Percentiles rank a stretch among this genome's conserved stretches.
Evolutionary conservation across 2,329 filamentous ascomycete genomes (phyloP).

Genomic region (Apiospora rasikravindrae): DNA sequence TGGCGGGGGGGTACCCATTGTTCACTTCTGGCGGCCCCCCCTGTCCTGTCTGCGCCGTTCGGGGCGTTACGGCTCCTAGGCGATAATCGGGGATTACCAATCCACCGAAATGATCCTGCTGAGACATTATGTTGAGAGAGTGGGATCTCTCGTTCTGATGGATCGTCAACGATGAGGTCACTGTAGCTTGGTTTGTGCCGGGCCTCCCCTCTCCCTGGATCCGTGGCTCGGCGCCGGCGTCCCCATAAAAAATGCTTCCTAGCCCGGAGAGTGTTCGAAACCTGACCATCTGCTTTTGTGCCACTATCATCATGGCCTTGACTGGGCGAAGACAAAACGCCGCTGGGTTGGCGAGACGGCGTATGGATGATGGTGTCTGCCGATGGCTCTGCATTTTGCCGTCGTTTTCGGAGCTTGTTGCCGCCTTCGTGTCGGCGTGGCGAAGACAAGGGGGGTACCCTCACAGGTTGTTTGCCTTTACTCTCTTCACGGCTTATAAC

Average conservation of each 20-base stretch:
- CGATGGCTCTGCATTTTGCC: constrained; percentile 25
- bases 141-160: constrained; percentile 25
- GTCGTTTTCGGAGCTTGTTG: constrained; percentile 7
- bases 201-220: constrained; percentile 33
- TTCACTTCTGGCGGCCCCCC: background rate
- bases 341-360: background rate
- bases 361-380: constrained; percentile 38
- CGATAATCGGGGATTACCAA: constrained; percentile 16
- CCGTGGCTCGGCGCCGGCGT: constrained; percentile 33
- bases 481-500: too few species aligned
- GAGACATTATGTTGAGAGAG: background rate
- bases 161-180: constrained; percentile 27
- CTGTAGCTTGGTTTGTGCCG: constrained; percentile 22
- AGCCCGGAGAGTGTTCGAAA: background rate
- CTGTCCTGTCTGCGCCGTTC: background rate
- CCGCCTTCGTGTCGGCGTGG: background rate
- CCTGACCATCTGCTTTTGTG: background rate
- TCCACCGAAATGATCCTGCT: constrained; percentile 8
- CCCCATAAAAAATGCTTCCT: constrained; percentile 40
- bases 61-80: background rate
- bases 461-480: constrained; percentile 28
- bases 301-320: background rate
- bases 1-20: background rate
- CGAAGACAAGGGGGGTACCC: constrained; percentile 24
- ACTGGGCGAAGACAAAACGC: background rate